Evolutionary conservation across 2,329 filamentous ascomycete genomes (phyloP), one percentile per base, ranked within the genome.

Genomic region (Fusarium nematophilum): DNA sequence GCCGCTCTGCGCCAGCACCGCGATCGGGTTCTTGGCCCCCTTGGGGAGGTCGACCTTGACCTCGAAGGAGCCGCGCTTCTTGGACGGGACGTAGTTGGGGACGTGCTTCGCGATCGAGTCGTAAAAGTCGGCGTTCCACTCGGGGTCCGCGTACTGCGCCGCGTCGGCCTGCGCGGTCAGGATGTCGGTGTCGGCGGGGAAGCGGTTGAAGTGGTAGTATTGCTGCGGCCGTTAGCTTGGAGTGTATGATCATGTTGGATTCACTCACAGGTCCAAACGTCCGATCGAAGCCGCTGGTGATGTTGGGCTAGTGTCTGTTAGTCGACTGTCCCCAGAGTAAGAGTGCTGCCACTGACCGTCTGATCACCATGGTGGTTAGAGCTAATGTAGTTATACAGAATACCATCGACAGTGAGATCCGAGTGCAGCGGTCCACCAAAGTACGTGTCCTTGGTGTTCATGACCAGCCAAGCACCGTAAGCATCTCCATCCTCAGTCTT

Each of bases 351-450:
- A 42, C 66, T 30, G 25, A 70, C 67, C 11, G 83, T 85, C 34
- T 83, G 82, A 54, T 85, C 83, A 6, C 86, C 86, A 48, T 89
- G 86, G 60, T 89, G 86, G 55, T 88, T 88, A 0, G 82, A 86
- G 6, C 83, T 80, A 71, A 73, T 81, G 65, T 89, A 89, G 66
- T 89, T 87, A 69, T 89, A 88, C 0, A 89, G 79, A 39, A 89
- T 88, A 0, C 86, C 86, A 62, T 89, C 86, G 0, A 89, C 86
- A 0, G 81, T 81, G 6, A 89, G 73, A 64, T 89, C 87, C 0
- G 85, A 87, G 69, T 88, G 85, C 3, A 85, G 72, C 0, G 86
- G 86, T 0, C 86, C 86, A 8, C 83, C 83, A 65, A 83, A 87
- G 62, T 87, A 87, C 0, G 84, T 86, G 45, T 89, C 86, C 60